Conservation (phyloP, 176 grass and related monocot species). For the Thalia dealbata region DNA sequence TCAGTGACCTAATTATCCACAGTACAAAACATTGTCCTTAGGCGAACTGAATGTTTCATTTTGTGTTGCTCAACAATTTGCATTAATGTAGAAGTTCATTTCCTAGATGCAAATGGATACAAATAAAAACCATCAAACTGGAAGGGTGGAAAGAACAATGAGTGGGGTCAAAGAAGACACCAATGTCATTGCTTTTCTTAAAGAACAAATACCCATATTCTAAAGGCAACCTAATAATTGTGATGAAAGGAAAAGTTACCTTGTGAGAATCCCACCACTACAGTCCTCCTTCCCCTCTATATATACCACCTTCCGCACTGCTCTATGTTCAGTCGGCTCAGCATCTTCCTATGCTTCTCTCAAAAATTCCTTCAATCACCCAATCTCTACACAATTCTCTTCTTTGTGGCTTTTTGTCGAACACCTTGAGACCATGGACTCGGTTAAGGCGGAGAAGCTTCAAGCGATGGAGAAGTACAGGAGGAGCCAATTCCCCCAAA, state of each 20-base stretch:
- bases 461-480: slow-evolving; percentile 6
- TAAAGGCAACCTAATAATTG: not conserved
- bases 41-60: too few relatives aligned
- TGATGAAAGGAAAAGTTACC: not conserved
- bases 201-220: not conserved
- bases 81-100: not conserved
- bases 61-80: not conserved
- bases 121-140: not conserved
- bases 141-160: not conserved
- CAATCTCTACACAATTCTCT: not conserved
- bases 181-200: slow-evolving; percentile 7
- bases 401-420: not conserved
- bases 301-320: not conserved
- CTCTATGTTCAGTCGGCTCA: slow-evolving; percentile 5
- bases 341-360: not conserved
- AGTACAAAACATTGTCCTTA: not conserved
- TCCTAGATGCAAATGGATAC: too few relatives aligned
- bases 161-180: not conserved
- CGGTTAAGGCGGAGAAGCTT: slow-evolving; percentile 2
- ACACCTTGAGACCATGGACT: not conserved
- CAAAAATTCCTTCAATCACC: not conserved
- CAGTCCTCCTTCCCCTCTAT: not conserved
- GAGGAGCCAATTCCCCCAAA: not conserved
- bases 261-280: not conserved
- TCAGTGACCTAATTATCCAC: not conserved